Base-by-base conservation (phyloP, 441 rosid species). In the Arabidopsis lyrata region DNA sequence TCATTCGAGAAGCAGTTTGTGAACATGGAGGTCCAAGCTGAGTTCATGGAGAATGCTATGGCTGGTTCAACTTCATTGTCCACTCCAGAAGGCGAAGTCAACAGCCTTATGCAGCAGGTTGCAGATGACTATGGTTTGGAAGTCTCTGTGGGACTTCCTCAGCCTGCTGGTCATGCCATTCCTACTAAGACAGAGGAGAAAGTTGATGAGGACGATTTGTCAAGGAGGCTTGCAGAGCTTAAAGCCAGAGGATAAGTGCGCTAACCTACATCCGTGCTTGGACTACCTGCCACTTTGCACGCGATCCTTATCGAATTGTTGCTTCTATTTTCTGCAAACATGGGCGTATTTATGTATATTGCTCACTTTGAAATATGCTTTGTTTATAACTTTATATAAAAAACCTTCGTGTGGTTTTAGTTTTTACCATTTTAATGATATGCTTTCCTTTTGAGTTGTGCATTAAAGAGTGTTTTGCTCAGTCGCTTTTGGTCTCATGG, bases 21-120 rank as follows among this genome's bases (percentile, higher is more conserved):
- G 71, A 93, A 93, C 83, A 93, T 93, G 97, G 97, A 93, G 77
- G 98, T 89, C 32, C 97, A 93, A 82, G 94, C 96, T 47, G 97
- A 88, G 84, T 93, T 93, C 82, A 89, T 91, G 97, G 98, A 93
- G 90, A 89, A 82, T 12, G 86, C 98, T 22, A 93, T 93, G 98
- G 96, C 98, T 61, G 96, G 97, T 4, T 93, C 98, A 3, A 89
- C 97, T 63, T 89, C 97, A 1, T 80, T 93, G 74, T 93, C 98
- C 49, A 93, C 97, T 27, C 96, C 97, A 7, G 96, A 91, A 79
- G 98, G 94, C 29, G 94, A 91, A 78, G 97, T 93, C 63, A 93
- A 88, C 83, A 89, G 96, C 86, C 82, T 93, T 81, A 93, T 93
- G 97, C 97, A 93, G 70, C 97, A 93, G 65, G 98, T 93, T 20